Evolutionary conservation across 306 rosid genomes (phyloP), one percentile per base, ranked within the genome.

Genomic region (Biancaea sappan): DNA sequence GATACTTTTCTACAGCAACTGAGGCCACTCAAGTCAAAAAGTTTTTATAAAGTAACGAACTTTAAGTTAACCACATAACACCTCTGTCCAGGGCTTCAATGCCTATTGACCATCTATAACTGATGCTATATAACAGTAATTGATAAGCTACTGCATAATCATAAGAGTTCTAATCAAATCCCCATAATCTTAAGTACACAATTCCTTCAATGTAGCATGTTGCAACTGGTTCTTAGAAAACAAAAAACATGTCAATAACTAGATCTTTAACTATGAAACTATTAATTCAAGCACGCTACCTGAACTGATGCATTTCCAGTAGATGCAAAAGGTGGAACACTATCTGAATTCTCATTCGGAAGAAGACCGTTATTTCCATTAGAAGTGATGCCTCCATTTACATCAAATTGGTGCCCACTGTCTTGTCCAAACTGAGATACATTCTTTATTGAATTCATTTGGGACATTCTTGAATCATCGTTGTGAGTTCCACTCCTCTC

Each of bases 401-500:
- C 59, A 62, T 88, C 98, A 44, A 84, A 81, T 40, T 88, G 92
- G 75, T 66, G 86, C 81, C 89, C 92, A 76, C 87, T 89, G 76
- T 83, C 93, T 61, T 84, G 88, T 71, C 77, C 98, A 85, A 81
- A 86, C 58, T 89, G 92, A 59, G 92, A 80, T 60, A 67, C 87
- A 52, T 92, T 89, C 40, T 83, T 88, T 68, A 72, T 66, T 16
- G 88, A 82, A 58, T 78, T 89, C 69, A 83, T 72, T 86, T 86
- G 90, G 53, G 96, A 68, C 47, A 82, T 43, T 41, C 72, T 81
- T 9, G 96, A 82, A 60, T 91, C 96, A 26, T 90, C 94, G 44
- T 71, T 85, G 76, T 79, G 86, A 40, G 86, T 32, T 63, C 96
- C 99, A 85, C 78, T 84, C 77, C 91, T 86, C 88, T 87, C 97